Evolutionary conservation across 1,284 basidiomycete genomes (phyloP), one percentile per base, ranked within the genome.

Genomic region (Marasmius oreades): DNA sequence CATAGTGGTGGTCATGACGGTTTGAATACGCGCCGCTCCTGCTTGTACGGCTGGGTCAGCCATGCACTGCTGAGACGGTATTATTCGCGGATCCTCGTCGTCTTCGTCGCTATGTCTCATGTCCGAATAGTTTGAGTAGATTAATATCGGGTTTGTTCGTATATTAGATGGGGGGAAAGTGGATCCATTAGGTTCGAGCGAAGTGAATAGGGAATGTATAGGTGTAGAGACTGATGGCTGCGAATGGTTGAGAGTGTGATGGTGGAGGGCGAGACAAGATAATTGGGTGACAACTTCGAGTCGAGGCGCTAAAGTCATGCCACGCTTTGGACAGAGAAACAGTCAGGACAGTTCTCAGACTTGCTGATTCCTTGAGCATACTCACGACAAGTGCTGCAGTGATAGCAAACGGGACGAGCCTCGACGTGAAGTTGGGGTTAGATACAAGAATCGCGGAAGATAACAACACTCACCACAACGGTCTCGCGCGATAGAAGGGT

Each of bases 231-330:
- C 31, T 34, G 51, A 61, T 60, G 53, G 53, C 42, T 63, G 58
- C 18, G 68, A 66, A 55, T 69, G 66, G 64, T 71, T 62, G 71
- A 78, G 69, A 73, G 71, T 70, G 59, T 76, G 74, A 53, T 72
- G 69, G 43, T 77, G 69, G 52, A 82, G 77, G 42, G 74, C 73
- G 59, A 80, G 77, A 71, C 88, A 91, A 2, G 89, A 82, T 39
- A 91, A 74, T 62, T 89, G 84, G n/a, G 86, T 90, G 71, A 81
- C 88, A 33, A 91, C 82, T 71, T 90, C 84, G 18, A 91, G 81
- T 51, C 88, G 80, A 42, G 88, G 84, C 8, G 88, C 88, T 44
- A 88, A 70, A 6, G 88, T 90, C 85, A 91, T 90, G 54, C 86
- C 87, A 46, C 87, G 85, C 88, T 90, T 64, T 36, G 53, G 52